Evolutionary conservation across 1,284 basidiomycete genomes (phyloP).

Genomic region (Vanrija sp.): DNA sequence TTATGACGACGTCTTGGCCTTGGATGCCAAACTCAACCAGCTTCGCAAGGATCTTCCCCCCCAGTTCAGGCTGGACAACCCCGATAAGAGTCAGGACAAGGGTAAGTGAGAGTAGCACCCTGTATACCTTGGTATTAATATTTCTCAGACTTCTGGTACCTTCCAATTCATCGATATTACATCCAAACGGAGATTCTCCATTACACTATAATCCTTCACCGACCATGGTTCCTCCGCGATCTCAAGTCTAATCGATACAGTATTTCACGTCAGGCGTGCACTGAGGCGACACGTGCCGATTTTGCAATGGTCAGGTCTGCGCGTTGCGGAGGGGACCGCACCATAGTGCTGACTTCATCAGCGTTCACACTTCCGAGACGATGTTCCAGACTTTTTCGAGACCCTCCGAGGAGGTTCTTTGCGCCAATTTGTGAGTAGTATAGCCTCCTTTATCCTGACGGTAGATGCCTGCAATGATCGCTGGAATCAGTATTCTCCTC

Average conservation of each 20-base stretch:
- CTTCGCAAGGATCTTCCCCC: constrained; percentile 72
- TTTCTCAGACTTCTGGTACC: constrained; percentile 30
- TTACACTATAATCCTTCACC: constrained; percentile 45
- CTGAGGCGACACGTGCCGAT: constrained; percentile 42
- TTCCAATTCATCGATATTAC: constrained; percentile 45
- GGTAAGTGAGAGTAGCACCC: constrained; percentile 19
- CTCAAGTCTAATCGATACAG: constrained; percentile 31
- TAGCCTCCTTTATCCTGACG: neutral
- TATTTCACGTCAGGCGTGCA: constrained; percentile 38
- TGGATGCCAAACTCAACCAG: constrained; percentile 77
- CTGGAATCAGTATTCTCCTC: constrained; percentile 43
- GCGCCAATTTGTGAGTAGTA: constrained; percentile 41
- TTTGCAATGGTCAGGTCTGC: constrained; percentile 34
- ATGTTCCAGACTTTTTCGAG: constrained; percentile 44
- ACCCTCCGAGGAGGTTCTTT: constrained; percentile 40
- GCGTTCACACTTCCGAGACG: constrained; percentile 39
- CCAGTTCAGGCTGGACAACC: constrained; percentile 26
- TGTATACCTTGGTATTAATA: neutral
- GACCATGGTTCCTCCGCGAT: constrained; percentile 45
- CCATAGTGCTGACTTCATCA: constrained; percentile 5
- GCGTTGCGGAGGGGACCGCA: neutral
- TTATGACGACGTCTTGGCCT: constrained; percentile 73
- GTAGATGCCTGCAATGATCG: constrained; percentile 47
- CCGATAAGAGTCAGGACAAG: constrained; percentile 34
- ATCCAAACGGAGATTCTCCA: constrained; percentile 47